phyloP scores from a whole-genome alignment of 2,329 filamentous ascomycete species.

The Aureobasidium pullulans region DNA sequence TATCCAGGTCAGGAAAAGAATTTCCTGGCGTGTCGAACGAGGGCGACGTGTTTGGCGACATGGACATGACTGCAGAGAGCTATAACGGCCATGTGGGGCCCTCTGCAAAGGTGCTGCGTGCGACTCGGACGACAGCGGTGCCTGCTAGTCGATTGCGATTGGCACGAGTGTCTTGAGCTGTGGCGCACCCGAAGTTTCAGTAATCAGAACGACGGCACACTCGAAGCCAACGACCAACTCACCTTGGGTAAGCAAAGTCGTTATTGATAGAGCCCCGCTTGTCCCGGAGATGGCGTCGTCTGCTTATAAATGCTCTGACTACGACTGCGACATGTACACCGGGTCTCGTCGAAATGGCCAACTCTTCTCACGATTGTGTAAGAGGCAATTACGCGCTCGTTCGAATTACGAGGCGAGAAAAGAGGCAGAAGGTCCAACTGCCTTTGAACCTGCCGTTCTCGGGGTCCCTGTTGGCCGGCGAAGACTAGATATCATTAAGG shows the following conservation, averaged over 20 bases:
- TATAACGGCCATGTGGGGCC: slow-evolving; percentile 14
- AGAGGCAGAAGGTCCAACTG: neutral
- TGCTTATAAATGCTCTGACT: neutral
- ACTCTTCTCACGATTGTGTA: neutral
- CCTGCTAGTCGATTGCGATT: neutral
- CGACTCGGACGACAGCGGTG: neutral
- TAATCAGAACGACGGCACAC: neutral
- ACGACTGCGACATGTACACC: neutral
- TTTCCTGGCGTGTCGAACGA: slow-evolving; percentile 4
- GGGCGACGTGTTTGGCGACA: slow-evolving; percentile 8
- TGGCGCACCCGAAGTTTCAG: neutral
- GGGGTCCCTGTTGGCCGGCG: neutral
- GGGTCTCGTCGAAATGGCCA: neutral
- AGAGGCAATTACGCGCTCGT: neutral
- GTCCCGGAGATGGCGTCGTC: neutral
- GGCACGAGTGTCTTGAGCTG: neutral
- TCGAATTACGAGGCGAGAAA: neutral
- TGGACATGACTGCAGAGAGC: slow-evolving; percentile 10
- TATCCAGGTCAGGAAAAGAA: slow-evolving; percentile 7
- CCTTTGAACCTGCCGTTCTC: neutral
- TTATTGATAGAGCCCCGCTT: slow-evolving; percentile 1
- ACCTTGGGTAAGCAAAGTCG: slow-evolving; percentile 3
- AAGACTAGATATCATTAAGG: slow-evolving; percentile 1
- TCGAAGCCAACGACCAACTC: neutral
- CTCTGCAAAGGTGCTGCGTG: neutral